Percentiles rank a stretch among this genome's conserved stretches.
Evolutionary conservation across 2,329 filamentous ascomycete genomes (phyloP).

Genomic region (Talaromyces islandicus): DNA sequence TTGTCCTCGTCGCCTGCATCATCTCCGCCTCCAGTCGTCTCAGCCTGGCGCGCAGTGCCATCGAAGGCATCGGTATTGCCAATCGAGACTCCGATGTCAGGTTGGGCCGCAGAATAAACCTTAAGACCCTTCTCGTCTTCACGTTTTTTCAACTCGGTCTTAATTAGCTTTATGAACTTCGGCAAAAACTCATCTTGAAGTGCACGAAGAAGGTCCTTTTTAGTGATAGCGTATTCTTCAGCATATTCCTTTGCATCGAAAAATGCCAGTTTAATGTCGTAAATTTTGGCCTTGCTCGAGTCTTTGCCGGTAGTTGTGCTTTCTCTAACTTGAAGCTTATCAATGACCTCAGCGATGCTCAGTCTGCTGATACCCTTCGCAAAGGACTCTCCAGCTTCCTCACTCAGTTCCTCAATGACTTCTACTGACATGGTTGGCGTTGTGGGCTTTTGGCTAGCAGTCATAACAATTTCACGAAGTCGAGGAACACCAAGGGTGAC

Average conservation of each 20-base stretch:
- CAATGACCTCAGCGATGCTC: slow-evolving; percentile 74
- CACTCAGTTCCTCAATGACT: slow-evolving; percentile 64
- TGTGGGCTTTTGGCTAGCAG: slow-evolving; percentile 79
- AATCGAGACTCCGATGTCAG: slow-evolving; percentile 64
- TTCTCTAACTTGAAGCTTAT: slow-evolving; percentile 75
- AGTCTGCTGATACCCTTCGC: slow-evolving; percentile 88
- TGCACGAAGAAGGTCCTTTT: slow-evolving; percentile 69
- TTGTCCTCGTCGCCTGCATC: slow-evolving; percentile 60
- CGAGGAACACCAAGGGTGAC: slow-evolving; percentile 97
- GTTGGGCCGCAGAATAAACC: slow-evolving; percentile 62
- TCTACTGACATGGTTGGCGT: slow-evolving; percentile 73
- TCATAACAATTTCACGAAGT: slow-evolving; percentile 97
- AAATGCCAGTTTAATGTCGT: slow-evolving; percentile 73
- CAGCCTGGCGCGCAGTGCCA: slow-evolving; percentile 40
- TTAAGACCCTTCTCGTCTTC: slow-evolving; percentile 51
- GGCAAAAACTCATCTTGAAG: slow-evolving; percentile 77
- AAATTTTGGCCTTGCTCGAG: slow-evolving; percentile 71
- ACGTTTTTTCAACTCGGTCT: slow-evolving; percentile 75
- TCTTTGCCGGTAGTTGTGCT: slow-evolving; percentile 65
- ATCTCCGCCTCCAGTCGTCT: slow-evolving; percentile 52
- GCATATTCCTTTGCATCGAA: slow-evolving; percentile 81
- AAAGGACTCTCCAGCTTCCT: slow-evolving; percentile 67
- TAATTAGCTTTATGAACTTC: slow-evolving; percentile 62
- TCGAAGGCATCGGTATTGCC: slow-evolving; percentile 47
- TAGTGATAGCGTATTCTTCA: slow-evolving; percentile 75